phyloP scores from a whole-genome alignment of 2,329 filamentous ascomycete species.

The Ceratocystis alfenasii region DNA sequence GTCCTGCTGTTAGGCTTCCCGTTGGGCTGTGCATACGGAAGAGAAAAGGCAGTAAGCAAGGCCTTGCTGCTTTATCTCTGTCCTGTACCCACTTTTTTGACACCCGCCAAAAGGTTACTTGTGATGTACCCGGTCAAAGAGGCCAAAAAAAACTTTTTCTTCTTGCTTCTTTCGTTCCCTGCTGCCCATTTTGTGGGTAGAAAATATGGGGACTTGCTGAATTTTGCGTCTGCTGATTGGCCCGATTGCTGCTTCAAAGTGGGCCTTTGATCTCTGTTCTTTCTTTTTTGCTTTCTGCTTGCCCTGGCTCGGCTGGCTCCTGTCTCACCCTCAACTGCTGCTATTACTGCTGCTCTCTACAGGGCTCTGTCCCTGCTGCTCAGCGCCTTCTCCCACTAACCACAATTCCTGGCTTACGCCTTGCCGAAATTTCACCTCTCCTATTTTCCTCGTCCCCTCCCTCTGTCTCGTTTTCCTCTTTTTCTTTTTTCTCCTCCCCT shows the following conservation, averaged over 20 bases:
- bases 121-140: too few relatives aligned
- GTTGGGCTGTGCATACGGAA: too few relatives aligned
- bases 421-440: conserved; percentile 16
- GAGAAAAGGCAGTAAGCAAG: conserved; percentile 6
- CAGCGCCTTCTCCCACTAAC: neutral
- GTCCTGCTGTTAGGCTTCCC: neutral
- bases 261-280: neutral
- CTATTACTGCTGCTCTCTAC: conserved; percentile 7
- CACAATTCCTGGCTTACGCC: conserved; percentile 9
- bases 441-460: conserved; percentile 18
- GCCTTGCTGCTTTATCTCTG: neutral
- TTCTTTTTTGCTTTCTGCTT: neutral
- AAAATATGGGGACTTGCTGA: neutral
- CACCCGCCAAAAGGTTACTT: neutral
- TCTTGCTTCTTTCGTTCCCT: neutral
- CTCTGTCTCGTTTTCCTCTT: neutral
- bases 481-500: neutral
- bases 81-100: neutral
- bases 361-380: neutral
- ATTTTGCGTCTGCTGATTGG: neutral
- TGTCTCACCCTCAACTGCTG: neutral
- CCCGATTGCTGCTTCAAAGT: neutral
- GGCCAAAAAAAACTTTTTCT: conserved; percentile 10
- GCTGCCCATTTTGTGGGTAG: neutral
- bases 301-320: neutral